Evolutionary conservation across 768 basidiomycete genomes (phyloP).

Genomic region (Termitomyces sp.): DNA sequence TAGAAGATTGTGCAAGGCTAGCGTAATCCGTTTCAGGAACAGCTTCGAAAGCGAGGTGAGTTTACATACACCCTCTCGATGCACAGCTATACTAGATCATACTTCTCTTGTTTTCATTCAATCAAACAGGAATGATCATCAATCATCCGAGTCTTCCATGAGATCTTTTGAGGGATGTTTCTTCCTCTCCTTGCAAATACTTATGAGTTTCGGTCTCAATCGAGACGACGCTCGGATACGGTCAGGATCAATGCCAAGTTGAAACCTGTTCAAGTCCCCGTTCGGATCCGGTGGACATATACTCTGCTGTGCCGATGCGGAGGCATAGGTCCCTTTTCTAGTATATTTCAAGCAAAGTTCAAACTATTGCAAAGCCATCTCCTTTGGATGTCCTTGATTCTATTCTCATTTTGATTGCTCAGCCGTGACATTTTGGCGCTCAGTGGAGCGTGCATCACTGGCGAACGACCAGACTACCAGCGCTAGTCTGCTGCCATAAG

Average conservation of each 20-base stretch:
- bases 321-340: neutral
- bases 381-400: neutral
- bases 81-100: neutral
- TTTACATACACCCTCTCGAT: neutral
- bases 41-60: neutral
- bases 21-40: neutral
- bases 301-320: neutral
- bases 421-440: neutral
- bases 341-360: too few species aligned
- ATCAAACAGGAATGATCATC: neutral
- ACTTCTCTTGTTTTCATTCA: neutral
- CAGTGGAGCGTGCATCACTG: neutral
- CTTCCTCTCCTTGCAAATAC: neutral
- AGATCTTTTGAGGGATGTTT: neutral
- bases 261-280: neutral
- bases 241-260: neutral
- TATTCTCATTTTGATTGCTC: neutral
- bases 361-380: neutral
- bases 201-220: neutral
- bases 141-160: neutral
- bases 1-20: neutral
- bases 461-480: neutral
- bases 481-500: neutral
- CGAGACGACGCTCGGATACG: neutral
- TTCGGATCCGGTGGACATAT: neutral